These are phyloP conservation scores for Fusarium sp. DNA, from an alignment of 2,329 filamentous ascomycete species.

Conservation along the genomic window DNA sequence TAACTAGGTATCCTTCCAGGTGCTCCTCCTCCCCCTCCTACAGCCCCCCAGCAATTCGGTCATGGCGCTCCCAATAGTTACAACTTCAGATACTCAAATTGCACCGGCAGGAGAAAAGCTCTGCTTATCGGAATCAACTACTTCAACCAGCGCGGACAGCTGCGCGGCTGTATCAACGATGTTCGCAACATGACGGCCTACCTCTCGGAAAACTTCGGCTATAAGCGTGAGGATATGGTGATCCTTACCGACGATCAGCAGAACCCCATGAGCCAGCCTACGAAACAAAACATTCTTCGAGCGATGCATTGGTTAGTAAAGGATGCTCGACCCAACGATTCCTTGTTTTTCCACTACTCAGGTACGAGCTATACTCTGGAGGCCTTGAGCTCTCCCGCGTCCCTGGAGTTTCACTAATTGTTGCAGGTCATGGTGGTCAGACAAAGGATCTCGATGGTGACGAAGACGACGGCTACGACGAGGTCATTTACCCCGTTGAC, in stretches of 20 bases:
- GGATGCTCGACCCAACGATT: slow-evolving; percentile 91
- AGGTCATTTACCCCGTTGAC: slow-evolving; percentile 87
- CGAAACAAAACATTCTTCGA: slow-evolving; percentile 92
- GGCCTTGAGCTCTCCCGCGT: background rate
- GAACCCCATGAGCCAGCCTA: slow-evolving; percentile 96
- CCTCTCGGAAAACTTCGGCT: slow-evolving; percentile 88
- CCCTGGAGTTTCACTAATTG: slow-evolving; percentile 24
- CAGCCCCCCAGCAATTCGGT: slow-evolving; percentile 78
- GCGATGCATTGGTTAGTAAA: slow-evolving; percentile 99
- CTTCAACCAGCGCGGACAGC: slow-evolving; percentile 90
- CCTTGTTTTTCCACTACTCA: slow-evolving; percentile 97
- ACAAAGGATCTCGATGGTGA: slow-evolving; percentile 84
- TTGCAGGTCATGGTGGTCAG: slow-evolving; percentile 80
- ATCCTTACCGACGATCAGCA: slow-evolving; percentile 96
- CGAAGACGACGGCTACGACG: slow-evolving; percentile 85
- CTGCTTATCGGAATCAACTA: slow-evolving; percentile 97
- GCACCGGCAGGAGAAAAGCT: slow-evolving; percentile 89
- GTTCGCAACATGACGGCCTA: slow-evolving; percentile 97
- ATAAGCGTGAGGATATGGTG: slow-evolving; percentile 97
- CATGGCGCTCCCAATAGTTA: slow-evolving; percentile 84
- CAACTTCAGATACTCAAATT: slow-evolving; percentile 91
- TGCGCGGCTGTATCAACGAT: slow-evolving; percentile 96
- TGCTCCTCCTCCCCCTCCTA: slow-evolving; percentile 74
- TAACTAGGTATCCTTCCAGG: slow-evolving; percentile 49
- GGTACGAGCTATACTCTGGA: slow-evolving; percentile 65